A percentile compares a stretch with the other conserved stretches of the same genome.
phyloP scores from a whole-genome alignment of 345 rosid genomes.

The Aquilaria yunnanensis region DNA sequence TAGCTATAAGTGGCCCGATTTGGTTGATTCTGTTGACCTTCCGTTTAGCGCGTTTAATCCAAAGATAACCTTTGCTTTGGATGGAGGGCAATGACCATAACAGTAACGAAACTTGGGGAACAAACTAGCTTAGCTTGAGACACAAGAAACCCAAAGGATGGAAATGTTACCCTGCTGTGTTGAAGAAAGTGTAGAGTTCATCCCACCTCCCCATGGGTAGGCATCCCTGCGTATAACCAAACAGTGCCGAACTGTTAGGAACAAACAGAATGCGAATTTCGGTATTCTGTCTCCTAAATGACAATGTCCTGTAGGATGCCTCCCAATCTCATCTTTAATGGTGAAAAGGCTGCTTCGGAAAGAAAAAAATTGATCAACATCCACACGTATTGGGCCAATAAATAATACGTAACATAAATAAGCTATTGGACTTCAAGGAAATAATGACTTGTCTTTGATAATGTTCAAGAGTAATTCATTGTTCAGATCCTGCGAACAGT shows the following conservation, averaged over 20 bases:
- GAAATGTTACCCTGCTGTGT: conserved; percentile 42
- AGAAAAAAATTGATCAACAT: too few relatives aligned
- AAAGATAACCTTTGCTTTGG: conserved; percentile 53
- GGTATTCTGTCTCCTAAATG: conserved; percentile 35
- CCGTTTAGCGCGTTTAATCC: conserved; percentile 63
- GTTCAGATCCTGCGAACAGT: too few relatives aligned
- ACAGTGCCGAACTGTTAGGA: conserved; percentile 32
- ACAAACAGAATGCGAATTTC: conserved; percentile 40
- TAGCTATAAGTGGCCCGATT: conserved; percentile 30
- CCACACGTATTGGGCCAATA: too few relatives aligned
- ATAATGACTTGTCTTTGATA: too few relatives aligned
- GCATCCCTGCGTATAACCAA: conserved; percentile 62
- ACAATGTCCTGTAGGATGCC: conserved; percentile 69
- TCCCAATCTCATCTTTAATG: conserved; percentile 44
- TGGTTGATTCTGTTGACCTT: conserved; percentile 25
- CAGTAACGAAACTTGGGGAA: neutral
- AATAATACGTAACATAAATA: too few relatives aligned
- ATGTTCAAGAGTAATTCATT: too few relatives aligned
- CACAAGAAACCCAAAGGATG: neutral
- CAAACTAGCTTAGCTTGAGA: neutral
- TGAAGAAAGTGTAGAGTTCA: conserved; percentile 49
- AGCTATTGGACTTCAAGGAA: too few relatives aligned
- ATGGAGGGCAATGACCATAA: neutral
- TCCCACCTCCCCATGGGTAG: conserved; percentile 68
- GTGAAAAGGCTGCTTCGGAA: too few relatives aligned